These are phyloP conservation scores for Quambalaria eucalypti DNA, from an alignment of 1,284 basidiomycete species.

Conservation along the genomic window DNA sequence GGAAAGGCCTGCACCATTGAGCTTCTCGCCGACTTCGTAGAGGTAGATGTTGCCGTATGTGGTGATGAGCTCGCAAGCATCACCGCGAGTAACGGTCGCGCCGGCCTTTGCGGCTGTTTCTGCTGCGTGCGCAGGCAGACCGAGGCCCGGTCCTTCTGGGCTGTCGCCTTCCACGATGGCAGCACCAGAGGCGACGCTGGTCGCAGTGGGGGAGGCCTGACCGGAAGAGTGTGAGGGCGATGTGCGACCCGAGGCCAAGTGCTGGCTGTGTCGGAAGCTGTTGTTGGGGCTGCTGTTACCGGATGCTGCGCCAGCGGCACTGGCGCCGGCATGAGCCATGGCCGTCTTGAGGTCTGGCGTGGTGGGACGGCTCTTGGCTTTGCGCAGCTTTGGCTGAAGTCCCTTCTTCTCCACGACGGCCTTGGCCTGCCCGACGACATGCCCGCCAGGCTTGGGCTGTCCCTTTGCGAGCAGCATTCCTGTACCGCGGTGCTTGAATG, in stretches of 20 bases:
- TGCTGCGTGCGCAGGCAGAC: not conserved
- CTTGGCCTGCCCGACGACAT: not conserved
- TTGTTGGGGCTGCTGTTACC: not conserved
- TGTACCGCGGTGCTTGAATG: slow-evolving; percentile 26
- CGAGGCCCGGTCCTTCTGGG: not conserved
- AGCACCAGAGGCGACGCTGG: not conserved
- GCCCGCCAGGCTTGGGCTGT: not conserved
- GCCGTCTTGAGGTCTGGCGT: no score
- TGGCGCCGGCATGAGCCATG: no score
- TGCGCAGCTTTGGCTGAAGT: not conserved
- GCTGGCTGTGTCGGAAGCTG: not conserved
- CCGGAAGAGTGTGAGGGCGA: not conserved
- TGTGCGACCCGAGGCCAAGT: not conserved
- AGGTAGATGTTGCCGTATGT: not conserved
- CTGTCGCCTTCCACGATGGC: not conserved
- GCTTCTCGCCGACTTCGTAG: not conserved
- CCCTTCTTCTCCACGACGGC: slow-evolving; percentile 1
- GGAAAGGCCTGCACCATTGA: not conserved
- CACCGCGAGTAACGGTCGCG: not conserved
- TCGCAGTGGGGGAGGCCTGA: not conserved
- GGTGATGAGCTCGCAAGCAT: slow-evolving; percentile 1
- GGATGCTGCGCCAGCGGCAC: not conserved
- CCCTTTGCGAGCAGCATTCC: slow-evolving; percentile 11
- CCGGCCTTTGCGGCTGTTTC: not conserved
- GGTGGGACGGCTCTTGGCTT: not conserved